phyloP scores from a whole-genome alignment of 768 basidiomycete species.

The Mycena belliarum region DNA sequence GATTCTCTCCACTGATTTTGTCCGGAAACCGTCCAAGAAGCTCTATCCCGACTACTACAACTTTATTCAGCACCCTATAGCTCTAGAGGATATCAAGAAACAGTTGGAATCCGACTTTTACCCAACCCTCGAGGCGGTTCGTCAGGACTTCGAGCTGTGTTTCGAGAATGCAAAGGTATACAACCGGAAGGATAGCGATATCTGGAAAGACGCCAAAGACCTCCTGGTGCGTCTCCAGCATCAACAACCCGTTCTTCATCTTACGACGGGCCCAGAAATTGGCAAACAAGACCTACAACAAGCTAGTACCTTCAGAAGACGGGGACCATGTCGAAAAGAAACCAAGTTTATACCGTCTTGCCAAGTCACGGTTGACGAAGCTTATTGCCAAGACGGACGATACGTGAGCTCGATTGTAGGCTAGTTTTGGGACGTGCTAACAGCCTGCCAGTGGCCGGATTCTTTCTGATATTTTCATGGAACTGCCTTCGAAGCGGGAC shows the following conservation, averaged over 20 bases:
- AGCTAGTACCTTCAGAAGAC: constrained; percentile 44
- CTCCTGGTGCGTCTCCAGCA: constrained; percentile 58
- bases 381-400: constrained; percentile 72
- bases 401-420: constrained; percentile 44
- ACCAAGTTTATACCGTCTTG: constrained; percentile 63
- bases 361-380: constrained; percentile 72
- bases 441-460: constrained; percentile 56
- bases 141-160: constrained; percentile 72
- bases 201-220: constrained; percentile 81
- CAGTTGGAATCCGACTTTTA: constrained; percentile 65
- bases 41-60: constrained; percentile 86
- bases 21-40: constrained; percentile 69
- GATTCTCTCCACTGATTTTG: constrained; percentile 62
- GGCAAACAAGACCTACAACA: constrained; percentile 48
- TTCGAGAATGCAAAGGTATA: constrained; percentile 83
- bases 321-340: constrained; percentile 46
- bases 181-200: constrained; percentile 76
- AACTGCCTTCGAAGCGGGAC: constrained; percentile 74
- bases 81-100: constrained; percentile 86
- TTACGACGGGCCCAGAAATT: constrained; percentile 42
- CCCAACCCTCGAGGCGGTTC: constrained; percentile 63
- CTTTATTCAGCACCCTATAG: constrained; percentile 78
- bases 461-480: constrained; percentile 78
- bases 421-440: background rate
- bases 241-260: background rate